Conservation (phyloP, 768 basidiomycete species). For the Mycena floridula region DNA sequence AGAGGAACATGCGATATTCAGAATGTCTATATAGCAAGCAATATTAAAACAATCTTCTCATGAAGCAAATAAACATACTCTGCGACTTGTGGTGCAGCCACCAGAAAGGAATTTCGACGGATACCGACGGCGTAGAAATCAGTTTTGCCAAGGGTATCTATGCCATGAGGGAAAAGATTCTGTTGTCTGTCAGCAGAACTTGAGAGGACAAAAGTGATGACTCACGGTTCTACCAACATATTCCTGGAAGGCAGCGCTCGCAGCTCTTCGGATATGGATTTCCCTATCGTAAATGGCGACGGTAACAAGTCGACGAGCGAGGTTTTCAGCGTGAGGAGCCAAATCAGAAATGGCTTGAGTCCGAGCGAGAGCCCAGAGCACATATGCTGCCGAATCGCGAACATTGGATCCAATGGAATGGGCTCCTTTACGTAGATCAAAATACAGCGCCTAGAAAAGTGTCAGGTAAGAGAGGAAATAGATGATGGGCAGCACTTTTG, state of each 20-base stretch:
- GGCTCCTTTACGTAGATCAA: slow-evolving; percentile 86
- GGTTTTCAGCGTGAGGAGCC: slow-evolving; percentile 49
- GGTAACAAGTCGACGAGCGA: slow-evolving; percentile 69
- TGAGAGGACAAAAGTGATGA: slow-evolving; percentile 1
- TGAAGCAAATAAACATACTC: slow-evolving; percentile 47
- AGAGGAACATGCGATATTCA: slow-evolving; percentile 65
- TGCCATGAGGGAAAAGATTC: slow-evolving; percentile 90
- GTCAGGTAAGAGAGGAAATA: slow-evolving; percentile 3
- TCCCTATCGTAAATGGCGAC: slow-evolving; percentile 91
- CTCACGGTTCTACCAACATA: slow-evolving; percentile 89
- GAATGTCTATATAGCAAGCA: slow-evolving; percentile 45
- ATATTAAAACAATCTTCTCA: background rate
- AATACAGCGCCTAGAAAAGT: slow-evolving; percentile 68
- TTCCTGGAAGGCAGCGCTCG: slow-evolving; percentile 97
- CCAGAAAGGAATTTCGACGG: slow-evolving; percentile 76
- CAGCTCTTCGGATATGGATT: slow-evolving; percentile 89
- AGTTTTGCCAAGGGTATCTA: slow-evolving; percentile 84
- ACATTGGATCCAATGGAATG: slow-evolving; percentile 94
- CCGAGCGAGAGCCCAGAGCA: slow-evolving; percentile 90
- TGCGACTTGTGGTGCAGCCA: slow-evolving; percentile 82
- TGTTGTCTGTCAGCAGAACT: slow-evolving; percentile 23
- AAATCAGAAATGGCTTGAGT: slow-evolving; percentile 57
- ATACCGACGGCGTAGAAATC: slow-evolving; percentile 95
- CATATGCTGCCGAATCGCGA: slow-evolving; percentile 91
- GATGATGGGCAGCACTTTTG: slow-evolving; percentile 50